Evolutionary conservation across 1,284 basidiomycete genomes (phyloP).

Genomic region (Xerocomus minutiporus): DNA sequence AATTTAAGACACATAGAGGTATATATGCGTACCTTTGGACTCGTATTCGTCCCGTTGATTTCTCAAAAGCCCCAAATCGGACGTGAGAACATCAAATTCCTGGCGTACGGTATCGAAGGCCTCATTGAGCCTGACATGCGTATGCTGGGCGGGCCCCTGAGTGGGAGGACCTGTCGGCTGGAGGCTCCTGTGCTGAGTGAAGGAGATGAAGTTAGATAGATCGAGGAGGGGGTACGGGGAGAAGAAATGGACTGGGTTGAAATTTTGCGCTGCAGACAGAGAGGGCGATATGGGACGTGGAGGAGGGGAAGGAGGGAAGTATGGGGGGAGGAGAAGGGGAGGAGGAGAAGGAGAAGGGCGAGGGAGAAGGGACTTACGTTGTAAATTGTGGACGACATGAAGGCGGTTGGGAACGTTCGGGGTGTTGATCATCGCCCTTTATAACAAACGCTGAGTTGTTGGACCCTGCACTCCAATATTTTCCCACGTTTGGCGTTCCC

Average conservation of each 20-base stretch:
- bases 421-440: slow-evolving; percentile 39
- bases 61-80: slow-evolving; percentile 67
- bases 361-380: slow-evolving; percentile 35
- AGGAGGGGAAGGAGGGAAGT: background rate
- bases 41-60: slow-evolving; percentile 89
- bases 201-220: slow-evolving; percentile 17
- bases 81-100: slow-evolving; percentile 79
- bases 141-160: slow-evolving; percentile 40
- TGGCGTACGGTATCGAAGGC: slow-evolving; percentile 79
- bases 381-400: slow-evolving; percentile 47
- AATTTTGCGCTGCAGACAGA: slow-evolving; percentile 26
- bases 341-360: background rate
- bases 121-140: slow-evolving; percentile 61
- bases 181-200: slow-evolving; percentile 58
- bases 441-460: slow-evolving; percentile 32
- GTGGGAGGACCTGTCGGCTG: slow-evolving; percentile 52
- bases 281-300: background rate
- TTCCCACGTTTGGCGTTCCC: slow-evolving; percentile 36
- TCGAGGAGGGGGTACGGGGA: background rate
- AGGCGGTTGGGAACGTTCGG: slow-evolving; percentile 35
- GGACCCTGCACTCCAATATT: slow-evolving; percentile 33
- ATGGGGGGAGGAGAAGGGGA: background rate
- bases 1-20: background rate
- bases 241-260: slow-evolving; percentile 10
- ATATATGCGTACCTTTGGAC: slow-evolving; percentile 58